Evolutionary conservation across 345 rosid genomes (phyloP), one percentile per base, ranked within the genome.

Genomic region (Excoecaria cochinchinensis): DNA sequence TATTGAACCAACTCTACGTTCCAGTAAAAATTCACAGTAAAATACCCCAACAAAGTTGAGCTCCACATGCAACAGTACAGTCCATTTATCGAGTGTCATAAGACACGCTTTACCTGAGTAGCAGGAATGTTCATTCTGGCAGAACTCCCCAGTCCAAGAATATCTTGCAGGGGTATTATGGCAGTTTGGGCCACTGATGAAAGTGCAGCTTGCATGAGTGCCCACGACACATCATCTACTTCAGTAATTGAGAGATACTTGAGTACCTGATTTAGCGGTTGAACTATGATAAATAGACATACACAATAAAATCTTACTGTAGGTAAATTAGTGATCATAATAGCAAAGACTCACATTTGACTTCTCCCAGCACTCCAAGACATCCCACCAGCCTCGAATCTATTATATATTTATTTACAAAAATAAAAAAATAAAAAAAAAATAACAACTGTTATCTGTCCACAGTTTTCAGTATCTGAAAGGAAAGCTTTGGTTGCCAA

Each of bases 81-180:
- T 11, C 62, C 55, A 51, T 38, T 65, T 5, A 46, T 64, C 25
- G 9, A 36, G 59, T 57, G 65, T 16, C 1, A 57, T 48, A 19
- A 38, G 17, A 50, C 71, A 38, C 21, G 6, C 36, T 51, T 76
- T 81, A 94, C 97, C 95, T 62, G 83, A 72, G 99, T 95, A 59
- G 99, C 94, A 52, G 99, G 97, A 82, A 78, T 86, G 76, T 95
- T 95, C 97, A 92, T 92, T 80, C 99, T 85, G 15, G 97, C 97
- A 73, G 90, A 87, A 82, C 70, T 86, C 74, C 90, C 97, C 16
- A 95, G 85, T 79, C 91, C 85, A 67, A 95, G 94, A 81, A 95
- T 81, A 81, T 95, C 99, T 84, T 92, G 99, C 95, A 92, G 82
- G 10, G 97, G 93, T 81, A 95, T 82, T 67, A 95, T 76, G 71